phyloP scores from a whole-genome alignment of 306 rosid genomes.

The Quercus robur region DNA sequence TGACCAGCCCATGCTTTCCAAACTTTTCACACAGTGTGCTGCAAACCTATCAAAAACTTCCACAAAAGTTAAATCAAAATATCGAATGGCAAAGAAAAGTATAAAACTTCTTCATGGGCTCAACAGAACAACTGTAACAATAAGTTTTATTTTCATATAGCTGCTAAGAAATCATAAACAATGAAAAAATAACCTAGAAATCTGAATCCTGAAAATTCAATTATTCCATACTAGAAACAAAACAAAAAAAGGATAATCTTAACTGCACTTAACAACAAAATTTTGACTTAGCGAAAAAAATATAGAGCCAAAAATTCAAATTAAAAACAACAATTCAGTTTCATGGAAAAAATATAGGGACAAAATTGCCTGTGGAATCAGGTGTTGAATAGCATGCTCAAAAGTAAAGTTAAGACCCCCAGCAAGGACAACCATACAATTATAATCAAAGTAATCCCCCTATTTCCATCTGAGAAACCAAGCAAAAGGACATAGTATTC shows the following conservation, averaged over 20 bases:
- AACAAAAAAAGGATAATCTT: not conserved
- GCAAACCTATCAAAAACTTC: constrained; percentile 54
- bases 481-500: not conserved
- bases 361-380: too few species aligned
- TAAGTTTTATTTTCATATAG: not conserved
- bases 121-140: not conserved
- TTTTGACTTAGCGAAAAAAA: too few species aligned
- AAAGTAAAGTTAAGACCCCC: too few species aligned
- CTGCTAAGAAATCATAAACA: not conserved
- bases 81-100: not conserved
- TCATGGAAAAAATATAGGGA: too few species aligned
- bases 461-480: too few species aligned
- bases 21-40: constrained; percentile 71
- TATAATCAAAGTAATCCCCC: too few species aligned
- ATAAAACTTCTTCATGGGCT: not conserved
- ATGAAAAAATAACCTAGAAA: not conserved
- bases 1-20: constrained; percentile 89
- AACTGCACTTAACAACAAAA: too few species aligned
- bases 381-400: too few species aligned
- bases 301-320: too few species aligned
- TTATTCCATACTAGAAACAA: not conserved
- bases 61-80: not conserved
- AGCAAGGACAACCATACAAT: too few species aligned
- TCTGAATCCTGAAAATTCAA: not conserved
- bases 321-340: too few species aligned